Percentiles rank a stretch among this genome's conserved stretches.
Conservation (phyloP, 148 eudicot genomes). For the Persicaria maculosa region DNA sequence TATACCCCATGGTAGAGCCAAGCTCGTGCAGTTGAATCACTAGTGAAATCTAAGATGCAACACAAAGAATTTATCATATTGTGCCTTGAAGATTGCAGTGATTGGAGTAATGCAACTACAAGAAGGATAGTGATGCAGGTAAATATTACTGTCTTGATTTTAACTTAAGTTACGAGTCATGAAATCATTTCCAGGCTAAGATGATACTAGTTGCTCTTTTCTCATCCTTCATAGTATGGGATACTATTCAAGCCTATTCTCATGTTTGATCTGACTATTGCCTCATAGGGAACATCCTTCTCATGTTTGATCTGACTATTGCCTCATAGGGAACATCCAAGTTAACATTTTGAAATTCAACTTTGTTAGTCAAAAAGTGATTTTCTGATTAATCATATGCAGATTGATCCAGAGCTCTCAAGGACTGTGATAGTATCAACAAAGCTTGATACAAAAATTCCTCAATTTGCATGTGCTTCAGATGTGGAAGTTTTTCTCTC, state of each 20-base stretch:
- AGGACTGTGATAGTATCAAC: conserved; percentile 95
- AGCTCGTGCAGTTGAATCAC: conserved; percentile 90
- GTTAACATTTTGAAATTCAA: not conserved
- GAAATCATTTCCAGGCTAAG: not conserved
- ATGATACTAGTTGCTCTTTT: not conserved
- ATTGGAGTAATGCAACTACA: conserved; percentile 96
- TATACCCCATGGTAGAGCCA: conserved; percentile 49
- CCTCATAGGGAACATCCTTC: not conserved
- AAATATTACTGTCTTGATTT: conserved; percentile 18
- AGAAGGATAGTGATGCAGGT: conserved; percentile 98
- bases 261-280: not conserved
- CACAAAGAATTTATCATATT: conserved; percentile 86
- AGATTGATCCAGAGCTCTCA: conserved; percentile 67
- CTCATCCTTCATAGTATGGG: not conserved
- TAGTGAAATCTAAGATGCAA: conserved; percentile 98
- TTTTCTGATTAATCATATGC: not conserved
- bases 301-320: not conserved
- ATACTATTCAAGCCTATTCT: not conserved
- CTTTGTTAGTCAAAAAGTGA: not conserved
- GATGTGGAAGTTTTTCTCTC: conserved; percentile 99
- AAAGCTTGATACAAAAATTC: conserved; percentile 93
- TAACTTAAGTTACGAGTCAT: not conserved
- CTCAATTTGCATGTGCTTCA: conserved; percentile 94
- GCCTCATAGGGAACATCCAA: not conserved
- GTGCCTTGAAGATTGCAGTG: conserved; percentile 97